A percentile compares a stretch with the other conserved stretches of the same genome.
These are phyloP conservation scores for Geoglossum glabrum DNA, from an alignment of 495 filamentous ascomycete species.

Conservation along the genomic window DNA sequence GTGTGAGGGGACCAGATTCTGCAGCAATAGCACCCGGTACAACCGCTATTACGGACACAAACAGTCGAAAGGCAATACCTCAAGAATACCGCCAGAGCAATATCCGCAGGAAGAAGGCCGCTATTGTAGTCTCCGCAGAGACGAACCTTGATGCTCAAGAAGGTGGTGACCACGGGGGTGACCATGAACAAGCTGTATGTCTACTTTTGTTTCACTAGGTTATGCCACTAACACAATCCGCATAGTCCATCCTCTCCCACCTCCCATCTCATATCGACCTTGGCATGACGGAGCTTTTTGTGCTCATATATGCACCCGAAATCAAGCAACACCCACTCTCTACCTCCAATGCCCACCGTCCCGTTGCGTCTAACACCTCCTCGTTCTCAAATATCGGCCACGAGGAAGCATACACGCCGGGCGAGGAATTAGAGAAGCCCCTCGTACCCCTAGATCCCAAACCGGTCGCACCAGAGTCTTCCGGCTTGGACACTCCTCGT, in stretches of 20 bases:
- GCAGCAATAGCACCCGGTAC: neutral
- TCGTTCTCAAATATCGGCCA: slow-evolving; percentile 76
- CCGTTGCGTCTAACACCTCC: slow-evolving; percentile 48
- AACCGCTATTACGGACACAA: slow-evolving; percentile 12
- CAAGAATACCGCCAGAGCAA: neutral
- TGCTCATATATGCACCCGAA: slow-evolving; percentile 71
- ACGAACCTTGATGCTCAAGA: slow-evolving; percentile 34
- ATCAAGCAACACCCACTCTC: slow-evolving; percentile 42
- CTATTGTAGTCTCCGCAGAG: slow-evolving; percentile 68
- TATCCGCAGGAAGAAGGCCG: slow-evolving; percentile 45
- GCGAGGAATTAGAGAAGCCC: slow-evolving; percentile 36
- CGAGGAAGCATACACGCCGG: slow-evolving; percentile 51
- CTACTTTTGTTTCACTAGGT: slow-evolving; percentile 16
- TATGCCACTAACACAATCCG: slow-evolving; percentile 9
- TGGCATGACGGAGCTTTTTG: slow-evolving; percentile 49
- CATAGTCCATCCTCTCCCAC: slow-evolving; percentile 72
- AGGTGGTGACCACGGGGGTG: slow-evolving; percentile 29
- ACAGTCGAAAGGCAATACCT: neutral
- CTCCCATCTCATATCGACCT: slow-evolving; percentile 54
- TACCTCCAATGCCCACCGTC: slow-evolving; percentile 24
- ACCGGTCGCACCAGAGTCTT: slow-evolving; percentile 1
- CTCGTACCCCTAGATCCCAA: slow-evolving; percentile 27
- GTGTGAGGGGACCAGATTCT: neutral
- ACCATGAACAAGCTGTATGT: slow-evolving; percentile 60
- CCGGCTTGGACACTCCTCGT: slow-evolving; percentile 2